Base-by-base conservation (phyloP, 228 moss, liverwort and hornwort species). In the Sphagnum magellanicum region DNA sequence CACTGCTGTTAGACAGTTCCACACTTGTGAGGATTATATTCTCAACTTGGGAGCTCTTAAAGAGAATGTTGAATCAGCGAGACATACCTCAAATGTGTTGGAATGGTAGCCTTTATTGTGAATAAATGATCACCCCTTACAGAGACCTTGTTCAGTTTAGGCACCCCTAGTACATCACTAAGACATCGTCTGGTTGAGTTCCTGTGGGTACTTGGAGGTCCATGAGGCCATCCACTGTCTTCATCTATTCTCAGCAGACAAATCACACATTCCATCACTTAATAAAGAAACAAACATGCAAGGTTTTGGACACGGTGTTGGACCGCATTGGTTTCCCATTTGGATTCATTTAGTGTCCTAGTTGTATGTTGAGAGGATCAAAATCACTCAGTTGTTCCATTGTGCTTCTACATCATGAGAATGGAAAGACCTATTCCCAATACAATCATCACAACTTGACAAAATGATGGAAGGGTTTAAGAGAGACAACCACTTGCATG, bases 111-210 rank as follows among this genome's bases (percentile, higher is more conserved):
- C 77, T 94, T 98, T 48, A 98, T 84, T 16, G 90, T 93, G 73
- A 94, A 92, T 74, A 75, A 94, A 74, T 98, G 98, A 75, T 98
- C 98, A 67, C 98, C 98, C 76, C 98, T 89, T 48, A 85, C 84
- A 60, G 84, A 87, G 49, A 92, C 87, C 79, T 89, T 94, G 84
- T 94, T 98, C 71, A 98, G 52, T 79, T 94, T 98, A 4, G 98
- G 98, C 11, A 84, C 98, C 75, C 98, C 98, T 48, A 87, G 83
- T 79, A 82, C 75, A 98, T 82, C 72, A 98, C 92, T 12, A 98
- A 75, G 49, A 90, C 69, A 82, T 98, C 98, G 68, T 90, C 92
- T 75, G 98, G 98, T 81, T 98, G 98, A 8, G 90, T 98, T 75
- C 98, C 98, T 74, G 63, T 76, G 63, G 98, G 94, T 65, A 98